phyloP scores from a whole-genome alignment of 2,329 filamentous ascomycete genomes.

The Chrysoporthe cubensis region DNA sequence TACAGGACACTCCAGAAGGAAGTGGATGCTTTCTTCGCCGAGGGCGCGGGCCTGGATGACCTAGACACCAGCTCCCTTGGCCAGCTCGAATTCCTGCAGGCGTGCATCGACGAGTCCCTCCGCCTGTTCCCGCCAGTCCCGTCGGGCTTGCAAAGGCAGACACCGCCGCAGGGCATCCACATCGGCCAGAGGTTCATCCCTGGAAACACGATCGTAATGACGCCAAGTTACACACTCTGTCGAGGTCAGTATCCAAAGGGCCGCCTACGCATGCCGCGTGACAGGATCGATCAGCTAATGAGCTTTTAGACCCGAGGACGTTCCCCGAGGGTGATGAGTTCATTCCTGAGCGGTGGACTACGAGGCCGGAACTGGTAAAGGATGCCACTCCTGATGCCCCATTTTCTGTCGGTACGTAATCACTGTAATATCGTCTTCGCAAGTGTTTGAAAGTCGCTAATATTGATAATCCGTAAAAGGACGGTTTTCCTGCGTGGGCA shows the following conservation, averaged over 20 bases:
- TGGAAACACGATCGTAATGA: slow-evolving; percentile 30
- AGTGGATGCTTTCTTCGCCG: slow-evolving; percentile 27
- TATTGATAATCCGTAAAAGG: background rate
- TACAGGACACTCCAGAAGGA: slow-evolving; percentile 28
- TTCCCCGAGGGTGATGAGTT: slow-evolving; percentile 29
- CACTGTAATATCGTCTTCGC: too few relatives aligned
- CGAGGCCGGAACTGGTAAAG: slow-evolving; percentile 20
- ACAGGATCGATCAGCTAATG: background rate
- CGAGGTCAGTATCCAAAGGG: slow-evolving; percentile 20
- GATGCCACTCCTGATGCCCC: slow-evolving; percentile 15
- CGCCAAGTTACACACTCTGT: slow-evolving; percentile 32
- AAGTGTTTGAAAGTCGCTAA: background rate
- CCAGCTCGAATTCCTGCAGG: slow-evolving; percentile 21
- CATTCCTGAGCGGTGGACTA: slow-evolving; percentile 31
- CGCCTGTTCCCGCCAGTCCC: slow-evolving; percentile 24
- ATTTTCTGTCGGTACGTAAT: slow-evolving; percentile 22
- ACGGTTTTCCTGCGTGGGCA: slow-evolving; percentile 24
- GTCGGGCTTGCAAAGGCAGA: slow-evolving; percentile 28
- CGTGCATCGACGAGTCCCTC: slow-evolving; percentile 24
- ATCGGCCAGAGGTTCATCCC: slow-evolving; percentile 33
- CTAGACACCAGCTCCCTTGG: slow-evolving; percentile 26
- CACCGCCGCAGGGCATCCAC: slow-evolving; percentile 37
- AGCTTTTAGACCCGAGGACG: slow-evolving; percentile 18
- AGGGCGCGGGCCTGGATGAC: slow-evolving; percentile 21
- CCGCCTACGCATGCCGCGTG: too few relatives aligned